Evolutionary conservation across 2,329 filamentous ascomycete genomes (phyloP).

Genomic region (Hymenotorrendiella dingleyae): DNA sequence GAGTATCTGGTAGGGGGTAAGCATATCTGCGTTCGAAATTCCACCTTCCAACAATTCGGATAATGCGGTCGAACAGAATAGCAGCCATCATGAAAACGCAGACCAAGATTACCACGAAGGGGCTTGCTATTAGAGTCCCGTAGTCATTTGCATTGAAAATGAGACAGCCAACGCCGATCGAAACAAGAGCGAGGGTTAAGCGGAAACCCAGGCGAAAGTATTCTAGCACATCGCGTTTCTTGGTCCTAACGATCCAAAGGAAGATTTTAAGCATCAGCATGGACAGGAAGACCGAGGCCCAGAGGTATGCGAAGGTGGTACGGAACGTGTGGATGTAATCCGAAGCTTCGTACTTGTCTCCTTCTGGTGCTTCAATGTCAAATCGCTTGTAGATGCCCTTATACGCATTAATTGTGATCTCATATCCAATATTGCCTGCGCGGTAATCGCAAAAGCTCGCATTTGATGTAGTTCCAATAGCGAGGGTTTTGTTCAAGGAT

Average conservation of each 20-base stretch:
- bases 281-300: conserved; percentile 2
- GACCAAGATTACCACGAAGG: conserved; percentile 3
- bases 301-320: conserved; percentile 6
- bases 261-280: conserved; percentile 4
- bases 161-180: conserved; percentile 1
- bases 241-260: conserved; percentile 7
- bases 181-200: conserved; percentile 3
- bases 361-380: conserved; percentile 2
- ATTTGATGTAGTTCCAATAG: neutral
- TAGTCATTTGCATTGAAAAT: neutral
- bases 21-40: conserved; percentile 6
- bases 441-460: neutral
- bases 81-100: conserved; percentile 1
- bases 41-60: conserved; percentile 1
- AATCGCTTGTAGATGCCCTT: conserved; percentile 2
- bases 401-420: neutral
- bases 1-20: conserved; percentile 1
- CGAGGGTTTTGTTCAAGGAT: neutral
- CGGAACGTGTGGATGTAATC: conserved; percentile 2
- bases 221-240: conserved; percentile 8
- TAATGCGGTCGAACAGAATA: conserved; percentile 3
- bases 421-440: neutral
- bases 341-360: neutral
- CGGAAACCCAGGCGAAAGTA: conserved; percentile 5
- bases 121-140: conserved; percentile 1